Conservation (phyloP, 352 stramenopile species). For the Blastocystis sp. region DNA sequence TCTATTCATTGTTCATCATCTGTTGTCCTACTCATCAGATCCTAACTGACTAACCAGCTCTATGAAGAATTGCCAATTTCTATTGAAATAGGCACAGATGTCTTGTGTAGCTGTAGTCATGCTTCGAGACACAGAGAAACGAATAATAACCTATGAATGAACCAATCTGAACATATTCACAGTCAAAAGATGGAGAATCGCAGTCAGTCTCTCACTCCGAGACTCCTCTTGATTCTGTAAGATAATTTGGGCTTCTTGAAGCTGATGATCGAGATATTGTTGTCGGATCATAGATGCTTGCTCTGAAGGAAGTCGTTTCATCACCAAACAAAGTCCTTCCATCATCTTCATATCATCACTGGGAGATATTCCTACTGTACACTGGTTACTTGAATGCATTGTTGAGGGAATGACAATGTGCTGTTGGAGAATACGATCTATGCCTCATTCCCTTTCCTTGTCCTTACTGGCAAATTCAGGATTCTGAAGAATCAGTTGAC, state of each 20-base stretch:
- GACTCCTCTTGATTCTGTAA: background rate
- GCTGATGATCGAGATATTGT: background rate
- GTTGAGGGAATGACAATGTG: background rate
- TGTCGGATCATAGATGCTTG: background rate
- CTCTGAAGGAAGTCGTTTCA: background rate
- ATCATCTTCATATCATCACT: background rate
- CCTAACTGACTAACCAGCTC: background rate
- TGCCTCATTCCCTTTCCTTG: background rate
- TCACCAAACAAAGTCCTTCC: background rate
- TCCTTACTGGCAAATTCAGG: background rate
- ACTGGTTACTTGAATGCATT: background rate
- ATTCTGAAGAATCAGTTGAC: background rate
- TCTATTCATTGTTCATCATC: background rate
- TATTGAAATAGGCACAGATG: background rate
- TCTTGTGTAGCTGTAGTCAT: background rate
- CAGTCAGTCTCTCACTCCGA: background rate
- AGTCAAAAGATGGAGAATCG: background rate
- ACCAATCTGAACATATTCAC: background rate
- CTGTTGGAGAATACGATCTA: background rate
- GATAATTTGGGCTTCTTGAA: background rate
- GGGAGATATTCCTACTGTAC: background rate
- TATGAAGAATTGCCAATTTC: conserved; percentile 6
- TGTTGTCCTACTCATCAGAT: background rate
- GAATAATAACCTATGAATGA: background rate
- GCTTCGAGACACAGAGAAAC: background rate